phyloP scores from a whole-genome alignment of 2,329 filamentous ascomycete species.

The Podosphaera fusca region DNA sequence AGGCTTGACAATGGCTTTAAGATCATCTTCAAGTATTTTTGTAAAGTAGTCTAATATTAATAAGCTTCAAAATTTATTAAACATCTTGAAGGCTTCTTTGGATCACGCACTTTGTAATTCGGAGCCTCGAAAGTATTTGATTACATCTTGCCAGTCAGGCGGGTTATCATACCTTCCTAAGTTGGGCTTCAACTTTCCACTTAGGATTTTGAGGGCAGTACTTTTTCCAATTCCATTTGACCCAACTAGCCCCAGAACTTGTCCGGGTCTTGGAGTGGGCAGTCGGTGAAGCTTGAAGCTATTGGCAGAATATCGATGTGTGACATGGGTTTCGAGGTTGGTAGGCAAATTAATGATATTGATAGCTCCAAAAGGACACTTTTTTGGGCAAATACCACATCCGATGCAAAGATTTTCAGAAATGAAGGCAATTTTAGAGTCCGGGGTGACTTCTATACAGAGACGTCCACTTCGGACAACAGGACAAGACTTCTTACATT shows the following conservation, averaged over 20 bases:
- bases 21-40: slow-evolving; percentile 85
- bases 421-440: slow-evolving; percentile 92
- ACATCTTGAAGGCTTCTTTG: background rate
- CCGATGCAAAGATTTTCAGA: slow-evolving; percentile 91
- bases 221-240: slow-evolving; percentile 99
- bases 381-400: slow-evolving; percentile 98
- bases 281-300: slow-evolving; percentile 98
- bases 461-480: slow-evolving; percentile 94
- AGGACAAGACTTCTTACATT: slow-evolving; percentile 97
- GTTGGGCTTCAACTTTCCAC: slow-evolving; percentile 96
- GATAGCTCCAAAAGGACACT: slow-evolving; percentile 95
- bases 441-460: slow-evolving; percentile 76
- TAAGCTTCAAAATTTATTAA: slow-evolving; percentile 2
- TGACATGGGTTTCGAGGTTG: slow-evolving; percentile 94
- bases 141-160: slow-evolving; percentile 96
- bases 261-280: slow-evolving; percentile 83
- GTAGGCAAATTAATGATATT: slow-evolving; percentile 99
- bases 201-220: slow-evolving; percentile 96
- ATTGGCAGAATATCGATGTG: slow-evolving; percentile 96
- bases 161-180: slow-evolving; percentile 86
- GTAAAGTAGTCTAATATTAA: slow-evolving; percentile 68
- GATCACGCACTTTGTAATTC: slow-evolving; percentile 66
- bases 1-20: slow-evolving; percentile 95
- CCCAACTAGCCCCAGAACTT: slow-evolving; percentile 87
- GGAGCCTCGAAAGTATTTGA: slow-evolving; percentile 94